Percentiles rank a stretch among this genome's conserved stretches.
Conservation (phyloP, 164 flowering plant genomes). For the Liriodendron chinense region DNA sequence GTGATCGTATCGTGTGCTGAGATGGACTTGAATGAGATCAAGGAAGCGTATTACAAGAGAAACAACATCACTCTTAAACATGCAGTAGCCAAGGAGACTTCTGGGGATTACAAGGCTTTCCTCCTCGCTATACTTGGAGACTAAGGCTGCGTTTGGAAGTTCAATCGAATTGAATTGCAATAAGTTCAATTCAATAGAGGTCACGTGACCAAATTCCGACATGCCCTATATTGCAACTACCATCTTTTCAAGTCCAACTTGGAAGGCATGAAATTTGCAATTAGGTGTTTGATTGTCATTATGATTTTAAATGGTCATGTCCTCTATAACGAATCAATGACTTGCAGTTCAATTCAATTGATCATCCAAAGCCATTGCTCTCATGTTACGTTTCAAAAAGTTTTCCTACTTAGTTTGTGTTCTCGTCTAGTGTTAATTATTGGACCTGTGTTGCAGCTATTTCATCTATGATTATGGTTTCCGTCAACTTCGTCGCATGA, state of each 20-base stretch:
- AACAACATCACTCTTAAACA: slow-evolving; percentile 58
- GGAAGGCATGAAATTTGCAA: neutral
- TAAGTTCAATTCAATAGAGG: neutral
- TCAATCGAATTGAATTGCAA: too few species aligned
- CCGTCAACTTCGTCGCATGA: too few species aligned
- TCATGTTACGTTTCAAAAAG: too few species aligned
- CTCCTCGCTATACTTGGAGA: slow-evolving; percentile 67
- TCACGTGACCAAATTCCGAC: neutral
- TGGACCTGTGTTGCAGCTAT: too few species aligned
- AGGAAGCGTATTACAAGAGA: slow-evolving; percentile 62
- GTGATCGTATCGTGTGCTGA: slow-evolving; percentile 77
- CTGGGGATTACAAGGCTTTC: slow-evolving; percentile 76
- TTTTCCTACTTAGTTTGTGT: too few species aligned
- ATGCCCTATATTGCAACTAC: neutral
- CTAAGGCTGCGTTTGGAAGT: slow-evolving; percentile 7
- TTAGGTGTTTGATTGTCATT: neutral
- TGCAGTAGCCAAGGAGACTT: slow-evolving; percentile 64
- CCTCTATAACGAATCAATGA: neutral
- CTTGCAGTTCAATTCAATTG: neutral
- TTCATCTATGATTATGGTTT: too few species aligned
- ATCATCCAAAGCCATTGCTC: too few species aligned
- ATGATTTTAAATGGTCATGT: neutral
- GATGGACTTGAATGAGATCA: slow-evolving; percentile 65
- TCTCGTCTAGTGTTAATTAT: too few species aligned
- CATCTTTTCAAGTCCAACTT: neutral